Evolutionary conservation across 768 basidiomycete genomes (phyloP).

Genomic region (Lactarius akahatsu): DNA sequence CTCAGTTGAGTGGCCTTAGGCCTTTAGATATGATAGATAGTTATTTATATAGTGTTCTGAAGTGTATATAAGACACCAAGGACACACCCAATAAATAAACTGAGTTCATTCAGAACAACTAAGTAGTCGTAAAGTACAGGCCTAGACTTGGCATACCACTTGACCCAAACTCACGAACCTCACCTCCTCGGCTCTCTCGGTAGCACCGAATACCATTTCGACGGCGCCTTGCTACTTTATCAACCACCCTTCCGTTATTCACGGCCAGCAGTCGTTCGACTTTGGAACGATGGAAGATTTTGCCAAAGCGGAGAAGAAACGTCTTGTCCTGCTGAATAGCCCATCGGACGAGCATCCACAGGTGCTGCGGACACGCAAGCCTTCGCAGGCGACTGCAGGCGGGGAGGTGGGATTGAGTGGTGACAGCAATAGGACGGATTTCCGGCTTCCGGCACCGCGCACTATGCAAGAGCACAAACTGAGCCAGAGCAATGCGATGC

Average conservation of each 20-base stretch:
- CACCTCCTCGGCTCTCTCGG: constrained; percentile 42
- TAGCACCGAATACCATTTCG: constrained; percentile 15
- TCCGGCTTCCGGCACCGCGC: constrained; percentile 44
- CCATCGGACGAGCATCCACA: constrained; percentile 33
- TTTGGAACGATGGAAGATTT: constrained; percentile 77
- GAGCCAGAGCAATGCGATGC: constrained; percentile 74
- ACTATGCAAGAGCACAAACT: constrained; percentile 80
- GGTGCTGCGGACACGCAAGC: constrained; percentile 30
- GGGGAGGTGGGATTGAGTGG: constrained; percentile 29
- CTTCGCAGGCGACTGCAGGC: constrained; percentile 20
- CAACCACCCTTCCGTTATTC: constrained; percentile 52
- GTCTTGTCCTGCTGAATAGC: constrained; percentile 53
- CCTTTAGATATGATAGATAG: too few species aligned
- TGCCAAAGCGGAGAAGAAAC: constrained; percentile 64
- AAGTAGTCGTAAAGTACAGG: too few species aligned
- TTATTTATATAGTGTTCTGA: too few species aligned
- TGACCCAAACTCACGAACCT: constrained; percentile 44
- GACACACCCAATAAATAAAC: too few species aligned
- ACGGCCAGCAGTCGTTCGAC: constrained; percentile 57
- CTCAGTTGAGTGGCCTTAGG: too few species aligned
- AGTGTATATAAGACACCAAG: too few species aligned
- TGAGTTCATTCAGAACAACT: too few species aligned
- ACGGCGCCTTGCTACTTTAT: constrained; percentile 64
- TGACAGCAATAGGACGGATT: constrained; percentile 27
- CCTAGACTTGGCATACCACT: constrained; percentile 18